phyloP scores from a whole-genome alignment of 2,329 filamentous ascomycete species.

The Colletotrichum falcatum region DNA sequence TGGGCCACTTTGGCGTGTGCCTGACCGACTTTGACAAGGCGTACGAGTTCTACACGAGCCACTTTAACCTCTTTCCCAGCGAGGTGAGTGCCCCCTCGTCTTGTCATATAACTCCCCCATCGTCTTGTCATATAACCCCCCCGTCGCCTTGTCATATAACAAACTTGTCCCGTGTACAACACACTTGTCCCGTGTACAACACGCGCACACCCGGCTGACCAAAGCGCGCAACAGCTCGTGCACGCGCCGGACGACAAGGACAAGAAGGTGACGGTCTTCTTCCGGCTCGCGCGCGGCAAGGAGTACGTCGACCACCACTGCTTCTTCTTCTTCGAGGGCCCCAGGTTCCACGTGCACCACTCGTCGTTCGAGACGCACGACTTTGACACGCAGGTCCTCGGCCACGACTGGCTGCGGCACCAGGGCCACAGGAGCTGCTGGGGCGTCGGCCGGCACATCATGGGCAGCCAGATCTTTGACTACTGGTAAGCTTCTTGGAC shows the following conservation, averaged over 20 bases:
- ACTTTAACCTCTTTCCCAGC: conserved; percentile 65
- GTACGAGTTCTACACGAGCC: conserved; percentile 61
- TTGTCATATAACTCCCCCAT: too few species aligned
- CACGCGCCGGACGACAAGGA: conserved; percentile 39
- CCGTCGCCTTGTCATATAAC: too few species aligned
- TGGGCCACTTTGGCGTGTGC: conserved; percentile 67
- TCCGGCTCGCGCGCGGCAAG: conserved; percentile 57
- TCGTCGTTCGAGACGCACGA: conserved; percentile 78
- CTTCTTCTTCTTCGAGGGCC: conserved; percentile 63
- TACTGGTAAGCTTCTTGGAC: conserved; percentile 49
- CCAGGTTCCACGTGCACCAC: conserved; percentile 71
- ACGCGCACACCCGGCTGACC: neutral
- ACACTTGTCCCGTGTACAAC: too few species aligned
- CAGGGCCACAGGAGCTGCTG: conserved; percentile 75
- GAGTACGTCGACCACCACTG: conserved; percentile 63
- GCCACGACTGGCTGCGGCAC: conserved; percentile 75
- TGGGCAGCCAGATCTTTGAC: conserved; percentile 76
- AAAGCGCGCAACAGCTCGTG: conserved; percentile 37
- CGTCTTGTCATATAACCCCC: too few species aligned
- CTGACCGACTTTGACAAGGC: conserved; percentile 62
- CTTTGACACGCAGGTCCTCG: conserved; percentile 76
- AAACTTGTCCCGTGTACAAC: too few species aligned
- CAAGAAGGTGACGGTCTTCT: conserved; percentile 59
- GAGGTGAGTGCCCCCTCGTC: conserved; percentile 51
- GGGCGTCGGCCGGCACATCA: conserved; percentile 77